Base-by-base conservation (phyloP, 2,329 filamentous ascomycete genomes). In the Podosphaera xanthii region DNA sequence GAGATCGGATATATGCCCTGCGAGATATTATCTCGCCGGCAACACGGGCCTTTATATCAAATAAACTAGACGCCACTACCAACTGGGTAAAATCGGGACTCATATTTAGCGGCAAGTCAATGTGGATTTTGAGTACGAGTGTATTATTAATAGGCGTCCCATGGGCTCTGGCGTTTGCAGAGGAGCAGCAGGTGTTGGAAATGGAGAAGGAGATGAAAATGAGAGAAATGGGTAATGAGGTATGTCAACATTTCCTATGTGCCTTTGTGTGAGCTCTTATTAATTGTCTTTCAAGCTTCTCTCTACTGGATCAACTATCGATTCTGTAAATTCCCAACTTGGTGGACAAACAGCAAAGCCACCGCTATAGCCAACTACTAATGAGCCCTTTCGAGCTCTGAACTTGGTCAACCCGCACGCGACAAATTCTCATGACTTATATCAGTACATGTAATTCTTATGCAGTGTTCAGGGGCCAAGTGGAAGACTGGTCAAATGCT, bases 191-290 rank as follows among this genome's bases (percentile, higher is more conserved):
- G 76, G 82, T 94, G 71, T 78, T 91, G 64, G 91, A 95, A 76
- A 94, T 96, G 88, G 92, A 98, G 81, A 83, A 89, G 72, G 91
- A 96, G 76, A 89, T 90, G 80, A 83, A 86, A 72, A 92, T 95
- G 87, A 86, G 92, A 72, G 87, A 95, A 79, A 81, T 86, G 69
- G 88, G 88, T 63, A 84, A 86, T 69, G 87, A 95, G 76, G 81
- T 84, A 65, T 56, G 63, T 61, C 38, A 30, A 50, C 48, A 38
- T 30, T 36, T n/a, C 22, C 50, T 9, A 3, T 35, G 14, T 40
- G 33, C 9, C 56, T 50, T 31, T 22, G 8, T 31, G 31, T 6
- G 7, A 38, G 22, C 36, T 14, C 30, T 44, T 57, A 35, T 14
- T 62, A 48, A 61, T 66, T 30, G 44, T n/a, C 6, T 38, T 48